Conservation (phyloP, 2,329 filamentous ascomycete genomes). For the Talaromyces verruculosus region DNA sequence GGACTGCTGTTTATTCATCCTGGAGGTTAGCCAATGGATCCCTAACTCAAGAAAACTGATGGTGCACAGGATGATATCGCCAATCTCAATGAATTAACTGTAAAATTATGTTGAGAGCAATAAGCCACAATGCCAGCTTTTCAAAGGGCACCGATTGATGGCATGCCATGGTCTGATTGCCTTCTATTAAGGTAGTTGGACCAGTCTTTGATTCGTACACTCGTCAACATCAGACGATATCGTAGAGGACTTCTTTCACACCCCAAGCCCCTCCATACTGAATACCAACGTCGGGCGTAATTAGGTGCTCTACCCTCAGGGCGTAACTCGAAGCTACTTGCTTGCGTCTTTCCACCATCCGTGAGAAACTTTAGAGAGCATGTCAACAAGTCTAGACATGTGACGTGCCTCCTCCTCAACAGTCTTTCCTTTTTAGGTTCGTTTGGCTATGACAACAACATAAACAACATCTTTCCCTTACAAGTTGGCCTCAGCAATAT, state of each 20-base stretch:
- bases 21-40: neutral
- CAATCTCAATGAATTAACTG: neutral
- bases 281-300: neutral
- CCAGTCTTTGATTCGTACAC: neutral
- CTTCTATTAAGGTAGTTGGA: neutral
- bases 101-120: too few species aligned
- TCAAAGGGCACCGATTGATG: neutral
- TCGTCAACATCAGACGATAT: neutral
- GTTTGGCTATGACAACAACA: neutral
- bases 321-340: neutral
- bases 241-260: neutral
- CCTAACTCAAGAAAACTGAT: neutral
- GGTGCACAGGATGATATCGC: too few species aligned
- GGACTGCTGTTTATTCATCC: neutral
- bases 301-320: neutral
- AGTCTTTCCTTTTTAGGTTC: neutral
- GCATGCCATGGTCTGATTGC: neutral
- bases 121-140: too few species aligned
- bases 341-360: neutral
- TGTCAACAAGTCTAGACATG: neutral
- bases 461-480: neutral
- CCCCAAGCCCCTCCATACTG: neutral
- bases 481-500: neutral
- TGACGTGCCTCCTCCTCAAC: neutral
- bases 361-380: neutral